Evolutionary conservation across 768 basidiomycete genomes (phyloP).

Genomic region (Phylloporus sp.): DNA sequence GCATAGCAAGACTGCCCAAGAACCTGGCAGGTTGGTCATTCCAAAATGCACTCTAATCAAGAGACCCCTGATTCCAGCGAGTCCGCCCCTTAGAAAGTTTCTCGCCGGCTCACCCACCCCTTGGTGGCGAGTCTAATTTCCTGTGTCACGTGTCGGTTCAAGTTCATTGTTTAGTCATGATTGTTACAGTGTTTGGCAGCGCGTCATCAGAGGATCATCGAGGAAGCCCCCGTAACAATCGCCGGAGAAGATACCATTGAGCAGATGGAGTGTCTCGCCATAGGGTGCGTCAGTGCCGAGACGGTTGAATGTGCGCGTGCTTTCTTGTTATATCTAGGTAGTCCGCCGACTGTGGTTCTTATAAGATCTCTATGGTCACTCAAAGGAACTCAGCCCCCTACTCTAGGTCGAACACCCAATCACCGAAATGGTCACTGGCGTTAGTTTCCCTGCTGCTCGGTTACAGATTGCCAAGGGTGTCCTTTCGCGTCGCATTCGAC

Average conservation of each 20-base stretch:
- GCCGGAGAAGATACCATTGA: slow-evolving; percentile 90
- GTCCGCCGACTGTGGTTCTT: slow-evolving; percentile 3
- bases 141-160: too few species aligned
- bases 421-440: slow-evolving; percentile 99
- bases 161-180: slow-evolving; percentile 99
- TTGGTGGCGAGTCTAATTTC: too few species aligned
- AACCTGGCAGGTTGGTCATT: too few species aligned
- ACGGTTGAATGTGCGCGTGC: slow-evolving; percentile 83
- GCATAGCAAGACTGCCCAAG: too few species aligned
- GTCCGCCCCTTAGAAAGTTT: too few species aligned
- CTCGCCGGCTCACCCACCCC: too few species aligned
- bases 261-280: slow-evolving; percentile 97
- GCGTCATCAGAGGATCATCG: slow-evolving; percentile 99
- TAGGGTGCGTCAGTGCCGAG: slow-evolving; percentile 98
- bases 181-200: slow-evolving; percentile 95
- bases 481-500: slow-evolving; percentile 90
- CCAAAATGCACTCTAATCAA: too few species aligned
- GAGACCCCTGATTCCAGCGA: too few species aligned
- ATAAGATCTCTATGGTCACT: slow-evolving; percentile 89
- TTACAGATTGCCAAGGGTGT: slow-evolving; percentile 98
- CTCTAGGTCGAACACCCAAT: slow-evolving; percentile 99
- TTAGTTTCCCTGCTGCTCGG: slow-evolving; percentile 96
- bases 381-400: slow-evolving; percentile 96
- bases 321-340: not conserved
- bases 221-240: slow-evolving; percentile 98